phyloP scores from a whole-genome alignment of 1,139 yeast genomes.

The Debaryomycetaceae sp. region DNA sequence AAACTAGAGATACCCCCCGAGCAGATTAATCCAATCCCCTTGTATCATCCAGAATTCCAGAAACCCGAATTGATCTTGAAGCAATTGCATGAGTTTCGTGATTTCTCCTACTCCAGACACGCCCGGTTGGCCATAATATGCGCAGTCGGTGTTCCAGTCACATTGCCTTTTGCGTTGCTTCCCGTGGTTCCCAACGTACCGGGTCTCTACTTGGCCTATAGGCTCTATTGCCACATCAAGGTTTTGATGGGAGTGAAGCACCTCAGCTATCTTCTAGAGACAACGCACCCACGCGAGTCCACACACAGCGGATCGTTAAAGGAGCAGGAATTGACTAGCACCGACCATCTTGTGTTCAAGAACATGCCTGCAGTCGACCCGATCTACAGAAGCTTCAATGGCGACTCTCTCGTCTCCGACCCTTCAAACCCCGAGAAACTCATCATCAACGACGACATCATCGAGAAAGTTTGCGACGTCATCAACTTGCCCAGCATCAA shows the following conservation, averaged over 20 bases:
- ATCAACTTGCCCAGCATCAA: conserved; percentile 34
- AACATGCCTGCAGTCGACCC: conserved; percentile 16
- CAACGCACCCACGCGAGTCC: conserved; percentile 7
- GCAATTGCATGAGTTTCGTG: conserved; percentile 29
- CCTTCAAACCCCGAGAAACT: conserved; percentile 20
- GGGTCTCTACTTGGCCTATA: conserved; percentile 78
- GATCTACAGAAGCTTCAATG: conserved; percentile 12
- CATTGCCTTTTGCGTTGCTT: conserved; percentile 73
- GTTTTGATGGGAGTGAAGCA: conserved; percentile 78
- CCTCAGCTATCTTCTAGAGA: conserved; percentile 46
- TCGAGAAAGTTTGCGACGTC: conserved; percentile 25
- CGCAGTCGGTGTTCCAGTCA: conserved; percentile 66
- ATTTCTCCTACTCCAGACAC: conserved; percentile 26
- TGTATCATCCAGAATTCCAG: conserved; percentile 41
- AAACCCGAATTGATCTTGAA: conserved; percentile 25
- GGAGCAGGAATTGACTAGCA: conserved; percentile 9
- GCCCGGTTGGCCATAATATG: conserved; percentile 39
- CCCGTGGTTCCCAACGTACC: conserved; percentile 97
- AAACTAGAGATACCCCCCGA: conserved; percentile 24
- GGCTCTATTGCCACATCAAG: conserved; percentile 81
- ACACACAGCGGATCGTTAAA: not conserved
- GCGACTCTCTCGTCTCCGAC: conserved; percentile 8
- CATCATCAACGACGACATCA: conserved; percentile 27
- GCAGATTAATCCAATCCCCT: conserved; percentile 40
- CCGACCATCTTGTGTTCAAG: conserved; percentile 23